A percentile compares a stretch with the other conserved stretches of the same genome.
Conservation (phyloP, 352 stramenopile genomes). For the Pythium dissotocum region DNA sequence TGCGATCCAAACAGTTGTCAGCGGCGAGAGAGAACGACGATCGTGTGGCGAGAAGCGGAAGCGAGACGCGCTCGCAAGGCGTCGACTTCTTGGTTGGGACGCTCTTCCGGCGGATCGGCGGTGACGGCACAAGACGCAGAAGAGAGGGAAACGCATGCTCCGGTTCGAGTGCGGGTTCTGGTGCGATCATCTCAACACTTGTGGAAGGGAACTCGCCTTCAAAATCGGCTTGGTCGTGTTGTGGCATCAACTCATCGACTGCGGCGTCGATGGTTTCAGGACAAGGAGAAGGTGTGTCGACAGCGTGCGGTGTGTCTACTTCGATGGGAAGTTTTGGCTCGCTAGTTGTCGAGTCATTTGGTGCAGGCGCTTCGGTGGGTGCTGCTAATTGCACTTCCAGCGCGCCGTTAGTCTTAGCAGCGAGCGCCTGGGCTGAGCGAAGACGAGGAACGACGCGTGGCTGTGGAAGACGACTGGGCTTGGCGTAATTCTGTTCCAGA, state of each 20-base stretch:
- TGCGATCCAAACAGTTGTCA: constrained; percentile 14
- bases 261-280: not conserved
- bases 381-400: not conserved
- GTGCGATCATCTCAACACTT: not conserved
- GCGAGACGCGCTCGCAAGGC: not conserved
- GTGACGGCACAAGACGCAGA: not conserved
- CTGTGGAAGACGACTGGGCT: constrained; percentile 5
- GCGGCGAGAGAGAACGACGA: not conserved
- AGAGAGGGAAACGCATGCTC: not conserved
- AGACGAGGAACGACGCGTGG: constrained; percentile 11
- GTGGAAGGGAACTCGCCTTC: not conserved
- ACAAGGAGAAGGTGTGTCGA: not conserved
- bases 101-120: constrained; percentile 2
- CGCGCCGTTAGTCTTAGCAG: not conserved
- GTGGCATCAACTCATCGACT: not conserved
- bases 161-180: not conserved
- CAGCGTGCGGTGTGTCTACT: not conserved
- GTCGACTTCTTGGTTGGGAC: not conserved
- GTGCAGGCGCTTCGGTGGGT: not conserved
- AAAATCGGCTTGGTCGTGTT: not conserved
- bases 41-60: constrained; percentile 1
- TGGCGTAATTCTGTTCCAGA: not conserved
- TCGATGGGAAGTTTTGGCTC: not conserved
- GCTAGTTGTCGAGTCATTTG: not conserved
- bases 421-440: not conserved